A percentile compares a stretch with the other conserved stretches of the same genome.
Conservation (phyloP, 2,329 filamentous ascomycete genomes). For the Fusarium nelsonii region DNA sequence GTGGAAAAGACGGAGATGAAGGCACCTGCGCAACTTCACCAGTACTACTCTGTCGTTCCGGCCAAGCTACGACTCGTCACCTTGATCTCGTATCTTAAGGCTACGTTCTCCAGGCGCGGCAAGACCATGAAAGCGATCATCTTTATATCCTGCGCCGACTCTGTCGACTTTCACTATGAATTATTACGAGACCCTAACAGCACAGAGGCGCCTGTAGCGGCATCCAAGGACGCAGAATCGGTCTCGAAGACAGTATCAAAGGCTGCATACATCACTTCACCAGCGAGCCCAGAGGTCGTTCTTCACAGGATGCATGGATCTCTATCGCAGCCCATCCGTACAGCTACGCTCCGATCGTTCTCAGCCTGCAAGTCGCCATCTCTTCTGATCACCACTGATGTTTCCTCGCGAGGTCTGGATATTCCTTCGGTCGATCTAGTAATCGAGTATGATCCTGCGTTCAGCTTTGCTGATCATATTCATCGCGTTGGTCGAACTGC, state of each 20-base stretch:
- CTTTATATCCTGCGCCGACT: conserved; percentile 97
- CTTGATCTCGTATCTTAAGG: conserved; percentile 84
- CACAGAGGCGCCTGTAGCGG: conserved; percentile 44
- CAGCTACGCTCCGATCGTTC: conserved; percentile 86
- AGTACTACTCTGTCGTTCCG: conserved; percentile 88
- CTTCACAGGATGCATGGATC: conserved; percentile 93
- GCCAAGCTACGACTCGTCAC: conserved; percentile 93
- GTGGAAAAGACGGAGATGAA: conserved; percentile 71
- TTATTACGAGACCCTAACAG: conserved; percentile 69
- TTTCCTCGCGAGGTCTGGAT: conserved; percentile 94
- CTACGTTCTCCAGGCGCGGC: conserved; percentile 87
- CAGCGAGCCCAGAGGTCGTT: conserved; percentile 78
- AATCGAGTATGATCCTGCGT: conserved; percentile 95
- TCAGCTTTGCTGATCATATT: conserved; percentile 91
- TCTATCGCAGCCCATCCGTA: conserved; percentile 86
- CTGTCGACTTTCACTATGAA: conserved; percentile 96
- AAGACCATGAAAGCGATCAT: conserved; percentile 97
- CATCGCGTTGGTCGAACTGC: conserved; percentile 96
- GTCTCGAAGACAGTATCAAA: conserved; percentile 73
- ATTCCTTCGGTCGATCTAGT: conserved; percentile 95
- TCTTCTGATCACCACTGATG: conserved; percentile 92
- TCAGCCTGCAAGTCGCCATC: conserved; percentile 78
- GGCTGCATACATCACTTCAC: conserved; percentile 78
- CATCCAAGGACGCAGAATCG: conserved; percentile 51
- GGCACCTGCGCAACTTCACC: conserved; percentile 92